These are phyloP conservation scores for Rhypophila decipiens DNA, from an alignment of 495 filamentous ascomycete species.

Conservation along the genomic window DNA sequence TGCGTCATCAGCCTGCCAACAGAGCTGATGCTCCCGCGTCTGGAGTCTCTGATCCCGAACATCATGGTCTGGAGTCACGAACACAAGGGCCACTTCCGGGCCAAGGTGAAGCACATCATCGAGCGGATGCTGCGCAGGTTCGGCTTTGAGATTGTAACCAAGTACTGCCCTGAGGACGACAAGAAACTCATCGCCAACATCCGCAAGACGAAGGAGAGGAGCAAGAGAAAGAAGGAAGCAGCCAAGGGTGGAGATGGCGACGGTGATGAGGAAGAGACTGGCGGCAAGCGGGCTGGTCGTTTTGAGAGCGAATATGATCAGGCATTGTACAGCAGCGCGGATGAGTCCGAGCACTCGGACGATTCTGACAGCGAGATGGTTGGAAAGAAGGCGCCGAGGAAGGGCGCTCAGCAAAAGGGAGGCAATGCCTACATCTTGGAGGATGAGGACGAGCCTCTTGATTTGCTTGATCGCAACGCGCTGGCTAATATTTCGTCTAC, in stretches of 20 bases:
- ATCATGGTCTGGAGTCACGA: conserved; percentile 95
- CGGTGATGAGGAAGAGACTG: conserved; percentile 43
- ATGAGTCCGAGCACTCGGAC: conserved; percentile 45
- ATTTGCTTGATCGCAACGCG: conserved; percentile 81
- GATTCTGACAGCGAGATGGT: conserved; percentile 57
- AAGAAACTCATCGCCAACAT: conserved; percentile 88
- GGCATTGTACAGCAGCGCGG: conserved; percentile 78
- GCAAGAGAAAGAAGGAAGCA: conserved; percentile 76
- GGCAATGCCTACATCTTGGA: conserved; percentile 81
- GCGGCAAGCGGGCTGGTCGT: conserved; percentile 45
- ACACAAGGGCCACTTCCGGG: conserved; percentile 90
- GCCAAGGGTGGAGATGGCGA: conserved; percentile 42
- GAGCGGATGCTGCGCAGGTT: conserved; percentile 90
- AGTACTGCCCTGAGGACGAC: conserved; percentile 72
- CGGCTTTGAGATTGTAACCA: conserved; percentile 71
- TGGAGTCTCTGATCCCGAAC: conserved; percentile 72
- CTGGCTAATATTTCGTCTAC: conserved; percentile 90
- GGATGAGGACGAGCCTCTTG: conserved; percentile 86
- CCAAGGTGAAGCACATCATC: conserved; percentile 95
- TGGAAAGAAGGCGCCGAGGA: conserved; percentile 41
- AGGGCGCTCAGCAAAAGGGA: conserved; percentile 46
- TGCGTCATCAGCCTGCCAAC: conserved; percentile 78
- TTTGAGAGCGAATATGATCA: conserved; percentile 94
- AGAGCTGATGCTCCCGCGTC: conserved; percentile 64
- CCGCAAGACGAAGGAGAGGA: conserved; percentile 81